Percentiles rank a stretch among this genome's conserved stretches.
Conservation (phyloP, 108 stramenopile species). For the Cylindrotheca fusiformis region DNA sequence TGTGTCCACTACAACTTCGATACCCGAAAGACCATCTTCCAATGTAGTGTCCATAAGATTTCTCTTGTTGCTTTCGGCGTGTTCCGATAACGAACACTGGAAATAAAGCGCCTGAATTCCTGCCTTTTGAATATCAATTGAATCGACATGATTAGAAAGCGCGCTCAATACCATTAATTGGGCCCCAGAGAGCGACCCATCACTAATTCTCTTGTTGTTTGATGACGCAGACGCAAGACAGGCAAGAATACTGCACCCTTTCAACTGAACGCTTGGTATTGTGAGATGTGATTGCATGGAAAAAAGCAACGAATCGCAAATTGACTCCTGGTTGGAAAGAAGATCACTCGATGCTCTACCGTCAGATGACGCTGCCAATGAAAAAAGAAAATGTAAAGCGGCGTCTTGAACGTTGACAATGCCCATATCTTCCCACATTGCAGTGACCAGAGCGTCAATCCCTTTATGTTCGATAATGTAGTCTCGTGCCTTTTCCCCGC, state of each 20-base stretch:
- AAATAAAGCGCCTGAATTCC: conserved; percentile 45
- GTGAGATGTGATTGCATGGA: conserved; percentile 39
- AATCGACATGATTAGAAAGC: conserved; percentile 28
- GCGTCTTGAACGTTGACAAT: conserved; percentile 33
- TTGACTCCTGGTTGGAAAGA: conserved; percentile 18
- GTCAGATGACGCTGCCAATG: conserved; percentile 18
- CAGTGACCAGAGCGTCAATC: conserved; percentile 18
- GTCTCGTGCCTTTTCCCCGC: conserved; percentile 11
- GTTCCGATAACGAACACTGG: conserved; percentile 33
- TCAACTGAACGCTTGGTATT: conserved; percentile 31
- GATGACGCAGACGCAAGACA: conserved; percentile 41
- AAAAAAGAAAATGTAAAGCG: conserved; percentile 29
- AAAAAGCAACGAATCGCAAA: conserved; percentile 42
- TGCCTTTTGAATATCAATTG: conserved; percentile 23
- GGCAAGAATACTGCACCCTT: conserved; percentile 32
- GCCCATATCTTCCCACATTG: conserved; percentile 36
- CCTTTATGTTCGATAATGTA: conserved; percentile 19
- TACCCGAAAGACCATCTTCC: conserved; percentile 26
- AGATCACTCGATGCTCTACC: conserved; percentile 11
- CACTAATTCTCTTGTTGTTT: conserved; percentile 17
- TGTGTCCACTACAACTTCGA: conserved; percentile 27
- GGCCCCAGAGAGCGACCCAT: conserved; percentile 41
- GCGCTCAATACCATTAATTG: conserved; percentile 30
- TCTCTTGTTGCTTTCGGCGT: conserved; percentile 36
- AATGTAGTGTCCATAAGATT: conserved; percentile 20